Conservation (phyloP, 2,329 filamentous ascomycete genomes). For the Diaporthe nobilis region DNA sequence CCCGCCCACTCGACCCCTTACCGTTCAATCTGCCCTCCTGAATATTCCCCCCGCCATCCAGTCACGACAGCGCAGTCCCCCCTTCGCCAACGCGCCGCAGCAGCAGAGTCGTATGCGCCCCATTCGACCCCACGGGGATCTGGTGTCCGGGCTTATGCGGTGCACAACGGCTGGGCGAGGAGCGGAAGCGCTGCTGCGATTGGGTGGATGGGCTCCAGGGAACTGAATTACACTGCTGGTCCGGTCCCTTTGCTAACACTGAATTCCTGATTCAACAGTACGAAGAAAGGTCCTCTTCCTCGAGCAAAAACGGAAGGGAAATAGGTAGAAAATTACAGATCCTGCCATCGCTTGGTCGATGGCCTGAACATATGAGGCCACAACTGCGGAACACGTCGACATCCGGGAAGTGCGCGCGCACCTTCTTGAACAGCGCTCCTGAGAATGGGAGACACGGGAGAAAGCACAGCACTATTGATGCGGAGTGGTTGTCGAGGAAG, state of each 20-base stretch:
- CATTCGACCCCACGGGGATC: neutral
- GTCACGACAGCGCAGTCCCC: neutral
- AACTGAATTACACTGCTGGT: neutral
- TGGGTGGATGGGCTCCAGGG: neutral
- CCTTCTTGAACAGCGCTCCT: neutral
- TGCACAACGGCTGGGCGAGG: neutral
- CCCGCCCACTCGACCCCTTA: neutral
- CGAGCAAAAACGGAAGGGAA: constrained; percentile 86
- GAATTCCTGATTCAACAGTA: constrained; percentile 66
- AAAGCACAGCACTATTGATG: neutral
- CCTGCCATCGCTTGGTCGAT: neutral
- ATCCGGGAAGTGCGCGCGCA: neutral
- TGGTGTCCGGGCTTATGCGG: neutral
- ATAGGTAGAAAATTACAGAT: constrained; percentile 53
- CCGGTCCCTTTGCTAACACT: neutral
- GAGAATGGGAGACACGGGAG: neutral
- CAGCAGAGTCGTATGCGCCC: neutral
- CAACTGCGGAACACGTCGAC: neutral
- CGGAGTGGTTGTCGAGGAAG: neutral
- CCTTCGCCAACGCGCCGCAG: neutral
- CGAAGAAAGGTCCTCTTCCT: constrained; percentile 96
- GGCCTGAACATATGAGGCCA: neutral
- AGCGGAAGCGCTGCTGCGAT: neutral
- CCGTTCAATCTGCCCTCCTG: neutral
- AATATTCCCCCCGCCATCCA: neutral